phyloP scores from a whole-genome alignment of 441 rosid genomes.

The Pelargonium cotyledonis region DNA sequence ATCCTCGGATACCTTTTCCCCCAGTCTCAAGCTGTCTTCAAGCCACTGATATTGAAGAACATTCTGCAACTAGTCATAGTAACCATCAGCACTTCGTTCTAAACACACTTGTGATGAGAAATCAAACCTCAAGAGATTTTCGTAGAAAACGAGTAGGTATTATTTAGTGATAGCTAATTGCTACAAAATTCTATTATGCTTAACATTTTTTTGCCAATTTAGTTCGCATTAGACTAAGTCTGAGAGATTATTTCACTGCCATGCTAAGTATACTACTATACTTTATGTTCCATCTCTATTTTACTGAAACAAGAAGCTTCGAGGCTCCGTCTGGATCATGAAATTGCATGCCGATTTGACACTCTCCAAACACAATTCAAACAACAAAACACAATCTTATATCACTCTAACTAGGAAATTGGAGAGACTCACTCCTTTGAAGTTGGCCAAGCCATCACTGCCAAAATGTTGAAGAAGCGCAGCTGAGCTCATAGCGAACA shows the following conservation, averaged over 20 bases:
- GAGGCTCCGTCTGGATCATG: too few relatives aligned
- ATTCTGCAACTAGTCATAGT: slow-evolving; percentile 33
- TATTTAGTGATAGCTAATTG: background rate
- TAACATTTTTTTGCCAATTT: too few relatives aligned
- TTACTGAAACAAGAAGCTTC: too few relatives aligned
- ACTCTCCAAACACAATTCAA: background rate
- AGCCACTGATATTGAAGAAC: slow-evolving; percentile 74
- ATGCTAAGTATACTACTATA: too few relatives aligned
- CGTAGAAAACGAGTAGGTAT: too few relatives aligned
- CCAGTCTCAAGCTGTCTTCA: slow-evolving; percentile 70
- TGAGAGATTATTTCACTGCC: too few relatives aligned
- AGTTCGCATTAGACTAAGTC: too few relatives aligned
- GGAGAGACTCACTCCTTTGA: slow-evolving; percentile 50
- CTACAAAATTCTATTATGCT: too few relatives aligned
- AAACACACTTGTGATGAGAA: background rate
- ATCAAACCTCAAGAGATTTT: background rate
- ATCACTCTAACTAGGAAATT: background rate
- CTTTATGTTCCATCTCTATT: too few relatives aligned
- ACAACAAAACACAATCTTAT: background rate
- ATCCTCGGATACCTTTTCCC: slow-evolving; percentile 64
- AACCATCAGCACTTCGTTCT: background rate
- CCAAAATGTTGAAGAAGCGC: slow-evolving; percentile 40
- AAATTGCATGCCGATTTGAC: background rate
- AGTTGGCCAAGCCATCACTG: slow-evolving; percentile 35
- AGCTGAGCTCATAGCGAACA: slow-evolving; percentile 48